Conservation (phyloP, 2,329 filamentous ascomycete species). For the Truncatella angustata region DNA sequence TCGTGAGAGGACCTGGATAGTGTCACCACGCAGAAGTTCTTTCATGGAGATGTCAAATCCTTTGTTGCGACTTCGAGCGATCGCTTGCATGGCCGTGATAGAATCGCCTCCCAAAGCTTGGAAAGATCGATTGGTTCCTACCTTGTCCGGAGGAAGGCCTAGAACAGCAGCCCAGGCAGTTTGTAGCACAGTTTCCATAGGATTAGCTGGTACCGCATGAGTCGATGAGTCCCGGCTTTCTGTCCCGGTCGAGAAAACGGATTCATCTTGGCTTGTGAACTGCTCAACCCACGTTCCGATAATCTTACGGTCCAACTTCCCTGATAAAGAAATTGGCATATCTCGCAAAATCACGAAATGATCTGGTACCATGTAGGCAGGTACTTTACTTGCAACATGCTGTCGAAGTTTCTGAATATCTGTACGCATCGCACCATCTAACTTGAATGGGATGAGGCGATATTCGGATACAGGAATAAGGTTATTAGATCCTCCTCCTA, state of each 20-base stretch:
- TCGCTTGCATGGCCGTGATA: background rate
- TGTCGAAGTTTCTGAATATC: no score
- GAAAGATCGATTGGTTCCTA: background rate
- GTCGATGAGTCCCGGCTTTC: background rate
- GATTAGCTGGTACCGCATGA: no score
- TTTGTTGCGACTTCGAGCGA: background rate
- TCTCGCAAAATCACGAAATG: no score
- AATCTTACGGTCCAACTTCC: background rate
- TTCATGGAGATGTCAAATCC: background rate
- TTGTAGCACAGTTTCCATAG: background rate
- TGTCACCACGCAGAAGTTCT: background rate
- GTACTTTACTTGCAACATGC: no score
- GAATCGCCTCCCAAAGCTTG: background rate
- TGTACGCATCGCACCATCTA: no score
- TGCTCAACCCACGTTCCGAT: background rate
- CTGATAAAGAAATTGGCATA: conserved; percentile 32
- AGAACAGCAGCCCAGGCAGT: background rate
- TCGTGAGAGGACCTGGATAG: background rate
- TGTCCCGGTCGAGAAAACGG: background rate
- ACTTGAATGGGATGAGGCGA: no score
- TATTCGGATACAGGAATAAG: no score
- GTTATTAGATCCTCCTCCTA: no score
- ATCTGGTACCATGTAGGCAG: no score
- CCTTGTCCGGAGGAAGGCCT: background rate
- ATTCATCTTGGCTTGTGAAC: background rate